phyloP scores from a whole-genome alignment of 306 rosid species.

The Luffa acutangula region DNA sequence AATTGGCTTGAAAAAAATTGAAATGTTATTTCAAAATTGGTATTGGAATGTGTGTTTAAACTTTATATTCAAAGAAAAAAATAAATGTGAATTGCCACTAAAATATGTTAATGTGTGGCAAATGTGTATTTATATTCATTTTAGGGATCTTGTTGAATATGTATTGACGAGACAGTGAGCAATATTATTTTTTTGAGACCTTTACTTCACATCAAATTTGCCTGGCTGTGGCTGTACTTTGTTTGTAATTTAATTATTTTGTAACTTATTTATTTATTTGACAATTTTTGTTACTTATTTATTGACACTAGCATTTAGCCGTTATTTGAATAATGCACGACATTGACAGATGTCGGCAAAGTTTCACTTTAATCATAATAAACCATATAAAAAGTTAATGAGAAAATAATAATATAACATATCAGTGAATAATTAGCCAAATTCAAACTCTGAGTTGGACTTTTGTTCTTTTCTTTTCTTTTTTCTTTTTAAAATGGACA shows the following conservation, averaged over 20 bases:
- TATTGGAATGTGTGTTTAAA: background rate
- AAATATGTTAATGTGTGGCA: too few species aligned
- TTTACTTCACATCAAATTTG: background rate
- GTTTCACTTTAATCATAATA: background rate
- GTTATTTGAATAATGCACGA: background rate
- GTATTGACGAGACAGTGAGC: background rate
- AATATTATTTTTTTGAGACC: background rate
- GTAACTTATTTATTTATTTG: background rate
- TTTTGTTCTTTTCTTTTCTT: background rate
- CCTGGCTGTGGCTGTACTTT: background rate
- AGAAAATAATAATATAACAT: background rate
- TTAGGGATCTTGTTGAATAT: background rate
- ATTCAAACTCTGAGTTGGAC: background rate
- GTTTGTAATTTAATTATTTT: background rate
- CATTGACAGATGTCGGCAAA: background rate
- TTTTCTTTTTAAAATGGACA: background rate
- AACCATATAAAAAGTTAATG: background rate
- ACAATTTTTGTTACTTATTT: background rate
- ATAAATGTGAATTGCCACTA: too few species aligned
- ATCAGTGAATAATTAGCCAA: background rate
- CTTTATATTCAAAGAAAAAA: too few species aligned
- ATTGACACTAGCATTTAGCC: constrained; percentile 1
- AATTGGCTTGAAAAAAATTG: background rate
- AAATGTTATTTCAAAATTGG: background rate
- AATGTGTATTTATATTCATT: background rate